phyloP scores from a whole-genome alignment of 192 early-diverging fungal genomes.

The Backusella circina region DNA sequence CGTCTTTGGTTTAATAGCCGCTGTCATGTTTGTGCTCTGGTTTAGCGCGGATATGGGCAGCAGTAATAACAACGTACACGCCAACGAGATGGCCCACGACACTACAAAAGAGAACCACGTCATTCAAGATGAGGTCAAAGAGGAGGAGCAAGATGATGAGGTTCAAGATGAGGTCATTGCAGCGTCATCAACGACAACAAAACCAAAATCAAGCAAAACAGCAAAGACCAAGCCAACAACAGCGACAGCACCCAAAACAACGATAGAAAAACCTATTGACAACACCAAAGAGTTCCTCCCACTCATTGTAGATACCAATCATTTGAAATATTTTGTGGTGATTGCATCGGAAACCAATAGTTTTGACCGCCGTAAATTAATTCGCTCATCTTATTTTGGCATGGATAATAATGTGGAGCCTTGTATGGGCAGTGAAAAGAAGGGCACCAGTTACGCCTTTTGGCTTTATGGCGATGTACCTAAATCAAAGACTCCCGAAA shows the following conservation, averaged over 20 bases:
- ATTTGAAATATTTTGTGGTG: conserved; percentile 46
- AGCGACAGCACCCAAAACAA: neutral
- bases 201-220: neutral
- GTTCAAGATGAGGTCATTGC: neutral
- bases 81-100: neutral
- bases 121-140: neutral
- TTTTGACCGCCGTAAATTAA: conserved; percentile 40
- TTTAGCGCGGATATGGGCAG: neutral
- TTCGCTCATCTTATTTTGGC: conserved; percentile 53
- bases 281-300: neutral
- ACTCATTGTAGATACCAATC: conserved; percentile 27
- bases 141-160: neutral
- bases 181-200: neutral
- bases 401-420: conserved; percentile 48
- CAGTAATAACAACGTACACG: neutral
- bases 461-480: conserved; percentile 37
- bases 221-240: neutral
- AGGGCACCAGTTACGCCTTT: conserved; percentile 40
- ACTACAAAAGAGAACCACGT: neutral
- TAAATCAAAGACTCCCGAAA: conserved; percentile 24
- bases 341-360: conserved; percentile 40
- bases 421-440: conserved; percentile 39
- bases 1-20: neutral
- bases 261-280: neutral
- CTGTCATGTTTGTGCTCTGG: neutral